Evolutionary conservation across 805 yeast species (phyloP).

Genomic region (Lachancea lanzarotensis): DNA sequence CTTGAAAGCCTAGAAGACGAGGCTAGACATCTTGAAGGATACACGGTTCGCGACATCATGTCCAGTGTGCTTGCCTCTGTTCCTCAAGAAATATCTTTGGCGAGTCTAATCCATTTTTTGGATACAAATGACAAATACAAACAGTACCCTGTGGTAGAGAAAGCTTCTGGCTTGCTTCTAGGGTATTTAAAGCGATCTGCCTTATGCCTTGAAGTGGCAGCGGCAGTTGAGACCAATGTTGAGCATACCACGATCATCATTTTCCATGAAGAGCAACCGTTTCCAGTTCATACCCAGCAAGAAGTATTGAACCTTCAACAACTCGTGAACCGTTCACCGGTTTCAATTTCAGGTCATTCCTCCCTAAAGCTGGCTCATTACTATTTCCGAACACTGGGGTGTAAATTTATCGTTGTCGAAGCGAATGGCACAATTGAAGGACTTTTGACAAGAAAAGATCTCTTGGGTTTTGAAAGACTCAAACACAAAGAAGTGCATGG

Average conservation of each 20-base stretch:
- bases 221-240: neutral
- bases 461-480: constrained; percentile 52
- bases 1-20: constrained; percentile 65
- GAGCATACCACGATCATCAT: neutral
- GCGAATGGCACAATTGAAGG: constrained; percentile 61
- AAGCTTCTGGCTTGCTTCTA: constrained; percentile 33
- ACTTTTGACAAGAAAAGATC: constrained; percentile 77
- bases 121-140: constrained; percentile 33
- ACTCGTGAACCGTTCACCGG: constrained; percentile 50
- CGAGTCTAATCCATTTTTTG: constrained; percentile 23
- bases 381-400: constrained; percentile 73
- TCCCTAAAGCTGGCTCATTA: constrained; percentile 58
- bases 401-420: constrained; percentile 63
- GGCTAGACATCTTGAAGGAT: constrained; percentile 44
- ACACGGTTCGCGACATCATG: constrained; percentile 56
- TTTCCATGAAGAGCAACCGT: constrained; percentile 4
- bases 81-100: constrained; percentile 21
- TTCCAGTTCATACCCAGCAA: too few species aligned
- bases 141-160: constrained; percentile 50
- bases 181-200: constrained; percentile 14
- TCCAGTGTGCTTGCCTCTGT: constrained; percentile 31
- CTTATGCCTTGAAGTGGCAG: neutral
- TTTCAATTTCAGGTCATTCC: constrained; percentile 47
- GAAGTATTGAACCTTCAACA: constrained; percentile 1
- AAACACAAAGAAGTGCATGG: constrained; percentile 27